Evolutionary conservation across 805 yeast genomes (phyloP).

Genomic region (Maudiozyma pseudohumilis): DNA sequence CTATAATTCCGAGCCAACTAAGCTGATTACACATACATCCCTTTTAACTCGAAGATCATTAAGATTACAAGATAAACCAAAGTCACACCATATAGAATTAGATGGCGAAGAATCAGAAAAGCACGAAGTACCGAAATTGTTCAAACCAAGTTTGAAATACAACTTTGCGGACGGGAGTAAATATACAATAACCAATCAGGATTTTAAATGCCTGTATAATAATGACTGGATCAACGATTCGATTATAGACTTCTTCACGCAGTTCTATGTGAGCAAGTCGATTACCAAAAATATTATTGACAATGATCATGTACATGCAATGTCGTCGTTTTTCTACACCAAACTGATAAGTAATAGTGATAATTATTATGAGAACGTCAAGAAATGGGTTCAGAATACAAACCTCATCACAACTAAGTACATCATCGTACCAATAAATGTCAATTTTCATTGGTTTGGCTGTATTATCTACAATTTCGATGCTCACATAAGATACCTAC

Average conservation of each 20-base stretch:
- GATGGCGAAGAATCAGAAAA: slow-evolving; percentile 8
- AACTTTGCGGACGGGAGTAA: slow-evolving; percentile 44
- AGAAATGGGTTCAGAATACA: slow-evolving; percentile 68
- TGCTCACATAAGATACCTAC: slow-evolving; percentile 14
- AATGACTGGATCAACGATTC: slow-evolving; percentile 87
- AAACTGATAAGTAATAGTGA: slow-evolving; percentile 38
- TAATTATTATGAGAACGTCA: slow-evolving; percentile 50
- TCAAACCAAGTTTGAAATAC: slow-evolving; percentile 38
- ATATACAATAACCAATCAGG: slow-evolving; percentile 53
- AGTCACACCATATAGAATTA: slow-evolving; percentile 6
- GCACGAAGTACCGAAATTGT: slow-evolving; percentile 21
- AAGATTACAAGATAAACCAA: not conserved
- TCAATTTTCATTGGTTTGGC: slow-evolving; percentile 79
- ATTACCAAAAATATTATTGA: slow-evolving; percentile 23
- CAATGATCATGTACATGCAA: slow-evolving; percentile 38
- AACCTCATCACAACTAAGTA: slow-evolving; percentile 50
- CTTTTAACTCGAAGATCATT: not conserved
- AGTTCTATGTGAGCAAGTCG: slow-evolving; percentile 39
- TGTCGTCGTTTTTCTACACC: slow-evolving; percentile 79
- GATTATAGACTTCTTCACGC: slow-evolving; percentile 74
- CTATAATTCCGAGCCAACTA: not conserved
- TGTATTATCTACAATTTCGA: slow-evolving; percentile 54
- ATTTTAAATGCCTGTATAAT: slow-evolving; percentile 68
- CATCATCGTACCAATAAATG: slow-evolving; percentile 74
- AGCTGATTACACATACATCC: not conserved